phyloP scores from a whole-genome alignment of 805 yeast species.

The Pichia phayaonensis region DNA sequence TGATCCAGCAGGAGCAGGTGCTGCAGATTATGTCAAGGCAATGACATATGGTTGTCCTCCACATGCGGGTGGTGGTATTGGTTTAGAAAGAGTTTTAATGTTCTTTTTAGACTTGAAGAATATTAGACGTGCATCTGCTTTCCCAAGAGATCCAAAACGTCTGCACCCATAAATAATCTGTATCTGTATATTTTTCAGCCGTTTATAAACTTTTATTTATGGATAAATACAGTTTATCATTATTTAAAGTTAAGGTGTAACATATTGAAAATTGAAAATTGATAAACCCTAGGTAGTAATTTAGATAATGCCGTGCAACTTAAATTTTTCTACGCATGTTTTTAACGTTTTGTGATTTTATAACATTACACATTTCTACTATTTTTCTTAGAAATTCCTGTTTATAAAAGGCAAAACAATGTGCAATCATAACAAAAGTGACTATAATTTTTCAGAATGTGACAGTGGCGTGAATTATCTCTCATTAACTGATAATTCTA shows the following conservation, averaged over 20 bases:
- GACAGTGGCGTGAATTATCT: background rate
- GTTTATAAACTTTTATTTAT: background rate
- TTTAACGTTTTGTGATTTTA: background rate
- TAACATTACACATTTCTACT: background rate
- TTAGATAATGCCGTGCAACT: background rate
- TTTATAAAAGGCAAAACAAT: background rate
- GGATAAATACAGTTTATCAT: background rate
- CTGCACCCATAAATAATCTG: constrained; percentile 58
- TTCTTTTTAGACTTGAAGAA: constrained; percentile 94
- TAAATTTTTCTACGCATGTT: no score
- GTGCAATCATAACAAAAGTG: background rate
- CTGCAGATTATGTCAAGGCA: constrained; percentile 86
- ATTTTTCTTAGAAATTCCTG: no score
- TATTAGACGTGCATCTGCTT: constrained; percentile 95
- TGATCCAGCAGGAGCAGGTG: constrained; percentile 72
- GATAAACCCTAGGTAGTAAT: no score
- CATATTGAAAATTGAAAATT: background rate
- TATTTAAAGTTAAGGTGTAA: no score
- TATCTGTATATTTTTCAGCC: background rate
- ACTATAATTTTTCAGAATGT: background rate
- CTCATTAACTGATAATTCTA: constrained; percentile 1
- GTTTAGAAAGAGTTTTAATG: constrained; percentile 97
- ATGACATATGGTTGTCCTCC: constrained; percentile 96
- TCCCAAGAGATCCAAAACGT: constrained; percentile 98
- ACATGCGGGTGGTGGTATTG: constrained; percentile 99